A percentile compares a stretch with the other conserved stretches of the same genome.
phyloP scores from a whole-genome alignment of 2,329 filamentous ascomycete genomes.

The Cladosporium austrohemisphaericum region DNA sequence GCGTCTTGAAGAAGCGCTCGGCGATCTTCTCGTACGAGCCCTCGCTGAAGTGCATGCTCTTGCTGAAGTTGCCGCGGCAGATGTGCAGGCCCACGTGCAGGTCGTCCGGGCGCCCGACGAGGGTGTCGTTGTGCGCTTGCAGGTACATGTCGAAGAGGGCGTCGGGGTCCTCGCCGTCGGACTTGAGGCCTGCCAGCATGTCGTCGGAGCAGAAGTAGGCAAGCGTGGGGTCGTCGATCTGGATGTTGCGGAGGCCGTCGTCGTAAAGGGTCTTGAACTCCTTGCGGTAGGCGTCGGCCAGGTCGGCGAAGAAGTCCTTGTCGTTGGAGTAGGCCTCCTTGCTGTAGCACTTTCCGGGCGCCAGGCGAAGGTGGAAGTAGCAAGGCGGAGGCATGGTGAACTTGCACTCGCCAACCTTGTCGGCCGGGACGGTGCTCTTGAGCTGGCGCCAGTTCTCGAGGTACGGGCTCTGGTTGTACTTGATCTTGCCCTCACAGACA shows the following conservation, averaged over 20 bases:
- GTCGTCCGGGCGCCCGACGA: constrained; percentile 32
- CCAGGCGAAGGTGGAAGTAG: constrained; percentile 37
- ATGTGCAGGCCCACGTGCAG: constrained; percentile 39
- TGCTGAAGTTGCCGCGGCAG: constrained; percentile 39
- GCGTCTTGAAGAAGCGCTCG: constrained; percentile 36
- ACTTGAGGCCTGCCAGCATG: constrained; percentile 33
- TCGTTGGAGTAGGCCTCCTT: constrained; percentile 33
- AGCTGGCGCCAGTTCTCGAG: constrained; percentile 37
- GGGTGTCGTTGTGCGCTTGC: constrained; percentile 37
- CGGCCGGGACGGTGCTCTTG: constrained; percentile 29
- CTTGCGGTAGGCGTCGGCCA: constrained; percentile 33
- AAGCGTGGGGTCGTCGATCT: constrained; percentile 39
- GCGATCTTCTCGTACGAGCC: constrained; percentile 38
- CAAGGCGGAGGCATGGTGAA: constrained; percentile 39
- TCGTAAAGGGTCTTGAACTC: constrained; percentile 36
- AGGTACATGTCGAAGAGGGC: constrained; percentile 36
- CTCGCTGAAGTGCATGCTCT: constrained; percentile 38
- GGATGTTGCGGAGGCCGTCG: constrained; percentile 34
- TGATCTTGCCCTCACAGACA: constrained; percentile 36
- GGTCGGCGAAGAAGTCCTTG: constrained; percentile 35
- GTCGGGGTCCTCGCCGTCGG: constrained; percentile 36
- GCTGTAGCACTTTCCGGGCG: constrained; percentile 35
- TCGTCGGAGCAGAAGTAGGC: constrained; percentile 38
- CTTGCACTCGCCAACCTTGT: constrained; percentile 35
- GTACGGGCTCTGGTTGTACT: constrained; percentile 33